A percentile compares a stretch with the other conserved stretches of the same genome.
Conservation (phyloP, 2,329 filamentous ascomycete genomes). For the Aspergillus caelatus region DNA sequence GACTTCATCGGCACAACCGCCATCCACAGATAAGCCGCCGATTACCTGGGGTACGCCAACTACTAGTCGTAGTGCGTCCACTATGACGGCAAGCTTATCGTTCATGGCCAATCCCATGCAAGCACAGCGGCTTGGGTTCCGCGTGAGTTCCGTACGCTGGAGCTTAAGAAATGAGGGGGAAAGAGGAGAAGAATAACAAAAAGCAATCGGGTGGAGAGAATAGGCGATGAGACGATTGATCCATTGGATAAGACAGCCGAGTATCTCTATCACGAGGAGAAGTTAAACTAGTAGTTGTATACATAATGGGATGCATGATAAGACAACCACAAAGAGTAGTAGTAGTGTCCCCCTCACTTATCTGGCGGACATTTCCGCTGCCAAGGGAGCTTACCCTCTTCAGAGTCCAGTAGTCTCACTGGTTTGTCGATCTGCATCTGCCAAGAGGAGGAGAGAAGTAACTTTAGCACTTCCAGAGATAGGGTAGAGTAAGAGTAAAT, state of each 20-base stretch:
- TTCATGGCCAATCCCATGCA: slow-evolving; percentile 1
- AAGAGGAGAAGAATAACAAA: slow-evolving; percentile 9
- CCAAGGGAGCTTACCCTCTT: slow-evolving; percentile 10
- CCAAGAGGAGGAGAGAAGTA: background rate
- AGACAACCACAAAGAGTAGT: background rate
- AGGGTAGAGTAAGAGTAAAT: background rate
- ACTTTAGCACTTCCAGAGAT: background rate
- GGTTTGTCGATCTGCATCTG: background rate
- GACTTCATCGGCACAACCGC: background rate
- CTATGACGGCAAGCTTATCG: slow-evolving; percentile 11
- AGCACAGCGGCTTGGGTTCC: background rate
- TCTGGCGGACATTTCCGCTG: background rate
- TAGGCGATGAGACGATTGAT: background rate
- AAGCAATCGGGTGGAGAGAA: background rate
- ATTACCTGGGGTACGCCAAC: slow-evolving; percentile 22
- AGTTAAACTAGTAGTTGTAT: background rate
- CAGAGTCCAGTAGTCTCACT: background rate
- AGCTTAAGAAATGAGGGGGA: slow-evolving; percentile 6
- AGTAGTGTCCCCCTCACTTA: background rate
- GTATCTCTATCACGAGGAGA: slow-evolving; percentile 16
- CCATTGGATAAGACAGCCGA: slow-evolving; percentile 16
- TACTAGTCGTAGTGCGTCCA: background rate
- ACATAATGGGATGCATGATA: background rate
- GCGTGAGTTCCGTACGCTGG: background rate
- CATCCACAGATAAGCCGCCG: slow-evolving; percentile 21